Percentiles rank a stretch among this genome's conserved stretches.
These are phyloP conservation scores for Metschnikowia chrysomelidarum DNA, from an alignment of 805 yeast genomes.

Conservation along the genomic window DNA sequence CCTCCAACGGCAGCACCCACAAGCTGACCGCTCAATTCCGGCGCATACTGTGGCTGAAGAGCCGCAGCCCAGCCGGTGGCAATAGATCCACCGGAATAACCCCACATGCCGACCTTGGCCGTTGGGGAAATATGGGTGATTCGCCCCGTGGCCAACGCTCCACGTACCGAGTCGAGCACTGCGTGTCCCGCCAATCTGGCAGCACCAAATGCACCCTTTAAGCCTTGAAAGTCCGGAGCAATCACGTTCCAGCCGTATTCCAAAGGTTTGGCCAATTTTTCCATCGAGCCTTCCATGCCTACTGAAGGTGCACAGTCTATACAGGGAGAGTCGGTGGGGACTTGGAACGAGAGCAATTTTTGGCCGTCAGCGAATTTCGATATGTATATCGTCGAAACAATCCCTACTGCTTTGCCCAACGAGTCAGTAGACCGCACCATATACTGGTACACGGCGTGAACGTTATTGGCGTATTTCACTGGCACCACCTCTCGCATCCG, in stretches of 20 bases:
- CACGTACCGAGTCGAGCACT: conserved; percentile 32
- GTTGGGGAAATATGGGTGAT: conserved; percentile 20
- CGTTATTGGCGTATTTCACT: conserved; percentile 7
- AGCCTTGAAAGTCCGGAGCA: conserved; percentile 37
- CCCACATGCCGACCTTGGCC: conserved; percentile 29
- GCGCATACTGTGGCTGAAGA: conserved; percentile 36
- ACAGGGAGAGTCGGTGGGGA: conserved; percentile 22
- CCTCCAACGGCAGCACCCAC: conserved; percentile 40
- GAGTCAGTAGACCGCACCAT: conserved; percentile 24
- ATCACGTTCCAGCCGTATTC: conserved; percentile 35
- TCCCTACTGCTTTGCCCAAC: conserved; percentile 20
- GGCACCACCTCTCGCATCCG: conserved; percentile 7
- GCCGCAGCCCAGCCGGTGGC: conserved; percentile 42
- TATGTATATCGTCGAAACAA: conserved; percentile 22
- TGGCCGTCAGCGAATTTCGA: conserved; percentile 22
- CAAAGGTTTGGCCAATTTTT: conserved; percentile 14
- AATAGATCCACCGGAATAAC: conserved; percentile 39
- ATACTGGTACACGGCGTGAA: conserved; percentile 20
- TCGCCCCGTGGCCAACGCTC: conserved; percentile 20
- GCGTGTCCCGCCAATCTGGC: conserved; percentile 33
- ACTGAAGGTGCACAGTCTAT: conserved; percentile 24
- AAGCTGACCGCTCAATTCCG: conserved; percentile 24
- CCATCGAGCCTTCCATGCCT: conserved; percentile 18
- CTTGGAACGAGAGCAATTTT: conserved; percentile 21
- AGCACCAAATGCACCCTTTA: conserved; percentile 30